These are phyloP conservation scores for Tuber borchii DNA, from an alignment of 495 filamentous ascomycete genomes.

Conservation along the genomic window DNA sequence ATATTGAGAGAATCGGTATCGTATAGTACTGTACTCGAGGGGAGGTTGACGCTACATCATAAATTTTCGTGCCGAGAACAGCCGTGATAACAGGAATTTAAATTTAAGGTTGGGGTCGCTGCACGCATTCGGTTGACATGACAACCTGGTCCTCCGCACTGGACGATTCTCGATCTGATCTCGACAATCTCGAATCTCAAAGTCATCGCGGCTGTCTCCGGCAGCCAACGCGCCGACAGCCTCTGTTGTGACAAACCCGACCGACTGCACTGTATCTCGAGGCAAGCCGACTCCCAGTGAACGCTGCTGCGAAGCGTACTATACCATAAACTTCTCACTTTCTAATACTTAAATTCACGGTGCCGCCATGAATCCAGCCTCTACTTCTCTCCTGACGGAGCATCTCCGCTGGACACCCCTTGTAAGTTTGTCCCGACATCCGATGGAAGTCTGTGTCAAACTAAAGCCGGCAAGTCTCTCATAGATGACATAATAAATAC, in stretches of 20 bases:
- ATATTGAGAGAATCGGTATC: not conserved
- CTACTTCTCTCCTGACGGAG: constrained; percentile 78
- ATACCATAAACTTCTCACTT: not conserved
- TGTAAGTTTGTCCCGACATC: constrained; percentile 50
- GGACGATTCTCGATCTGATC: not conserved
- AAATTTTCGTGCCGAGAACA: not conserved
- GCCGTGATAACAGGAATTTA: not conserved
- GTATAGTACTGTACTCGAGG: too few relatives aligned
- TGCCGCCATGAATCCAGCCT: constrained; percentile 22
- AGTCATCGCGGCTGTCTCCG: not conserved
- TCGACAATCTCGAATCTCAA: not conserved
- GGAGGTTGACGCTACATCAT: not conserved
- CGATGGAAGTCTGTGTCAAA: constrained; percentile 28
- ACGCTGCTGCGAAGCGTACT: not conserved
- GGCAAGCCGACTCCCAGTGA: not conserved
- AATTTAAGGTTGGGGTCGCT: not conserved
- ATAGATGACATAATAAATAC: constrained; percentile 97
- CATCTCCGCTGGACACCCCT: constrained; percentile 91
- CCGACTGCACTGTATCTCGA: not conserved
- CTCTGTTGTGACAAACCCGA: not conserved
- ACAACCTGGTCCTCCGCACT: too few relatives aligned
- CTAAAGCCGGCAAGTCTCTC: constrained; percentile 56
- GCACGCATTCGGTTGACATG: not conserved
- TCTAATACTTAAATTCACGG: not conserved
- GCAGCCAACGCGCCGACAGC: not conserved